These are phyloP conservation scores for Maudiozyma saulgeensis DNA, from an alignment of 805 yeast genomes.

Conservation along the genomic window DNA sequence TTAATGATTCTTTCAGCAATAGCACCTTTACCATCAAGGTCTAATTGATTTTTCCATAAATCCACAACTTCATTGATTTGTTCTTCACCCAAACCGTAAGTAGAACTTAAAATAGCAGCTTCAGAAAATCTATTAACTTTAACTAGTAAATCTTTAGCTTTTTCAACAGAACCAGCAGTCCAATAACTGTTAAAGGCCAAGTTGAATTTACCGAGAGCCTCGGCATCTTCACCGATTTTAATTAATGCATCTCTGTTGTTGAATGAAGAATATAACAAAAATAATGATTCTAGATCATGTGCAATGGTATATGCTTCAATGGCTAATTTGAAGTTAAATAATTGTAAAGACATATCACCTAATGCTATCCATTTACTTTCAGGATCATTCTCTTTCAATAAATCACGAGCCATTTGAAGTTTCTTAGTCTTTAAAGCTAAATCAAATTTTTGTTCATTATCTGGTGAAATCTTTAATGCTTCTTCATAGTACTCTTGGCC, in stretches of 20 bases:
- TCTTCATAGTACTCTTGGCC: slow-evolving; percentile 81
- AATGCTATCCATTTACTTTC: slow-evolving; percentile 82
- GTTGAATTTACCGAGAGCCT: slow-evolving; percentile 70
- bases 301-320: slow-evolving; percentile 71
- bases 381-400: slow-evolving; percentile 44
- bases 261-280: slow-evolving; percentile 73
- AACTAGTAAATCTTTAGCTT: slow-evolving; percentile 56
- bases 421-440: slow-evolving; percentile 72
- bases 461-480: slow-evolving; percentile 76
- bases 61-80: slow-evolving; percentile 40
- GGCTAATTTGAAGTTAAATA: slow-evolving; percentile 77
- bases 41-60: slow-evolving; percentile 60
- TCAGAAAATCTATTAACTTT: slow-evolving; percentile 68
- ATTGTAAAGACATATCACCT: slow-evolving; percentile 75
- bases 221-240: slow-evolving; percentile 58
- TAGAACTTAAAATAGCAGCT: slow-evolving; percentile 70
- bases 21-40: slow-evolving; percentile 39
- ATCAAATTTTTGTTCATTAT: slow-evolving; percentile 84
- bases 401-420: slow-evolving; percentile 59
- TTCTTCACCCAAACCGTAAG: slow-evolving; percentile 46
- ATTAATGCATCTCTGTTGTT: slow-evolving; percentile 55
- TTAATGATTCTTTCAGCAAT: slow-evolving; percentile 58
- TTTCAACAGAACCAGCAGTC: slow-evolving; percentile 63
- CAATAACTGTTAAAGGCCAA: slow-evolving; percentile 88
- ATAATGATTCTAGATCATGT: slow-evolving; percentile 69